Evolutionary conservation across 208 protist genomes (phyloP).

Genomic region (Trypanosoma conorhini): DNA sequence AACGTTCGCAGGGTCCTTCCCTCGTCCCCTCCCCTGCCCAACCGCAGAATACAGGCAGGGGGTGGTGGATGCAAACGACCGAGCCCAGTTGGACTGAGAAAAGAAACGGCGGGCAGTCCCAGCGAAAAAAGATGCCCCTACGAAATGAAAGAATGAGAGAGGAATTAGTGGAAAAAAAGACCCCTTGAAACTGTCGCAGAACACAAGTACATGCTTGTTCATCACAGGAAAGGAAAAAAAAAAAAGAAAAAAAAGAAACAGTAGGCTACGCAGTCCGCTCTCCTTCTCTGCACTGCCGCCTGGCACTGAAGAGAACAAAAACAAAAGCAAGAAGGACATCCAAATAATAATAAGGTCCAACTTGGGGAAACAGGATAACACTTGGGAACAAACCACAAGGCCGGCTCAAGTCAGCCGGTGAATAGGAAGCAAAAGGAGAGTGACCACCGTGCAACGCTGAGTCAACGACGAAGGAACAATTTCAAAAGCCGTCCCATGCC

Average conservation of each 20-base stretch:
- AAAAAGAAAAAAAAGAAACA: not conserved
- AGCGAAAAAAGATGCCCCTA: not conserved
- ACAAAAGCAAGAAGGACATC: constrained; percentile 11
- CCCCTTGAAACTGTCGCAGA: not conserved
- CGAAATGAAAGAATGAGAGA: not conserved
- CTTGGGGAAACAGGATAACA: constrained; percentile 18
- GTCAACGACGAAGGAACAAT: constrained; percentile 18
- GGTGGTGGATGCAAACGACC: not conserved
- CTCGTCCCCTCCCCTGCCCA: not conserved
- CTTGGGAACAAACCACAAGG: not conserved
- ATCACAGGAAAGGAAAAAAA: not conserved
- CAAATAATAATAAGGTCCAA: not conserved
- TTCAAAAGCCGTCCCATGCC: constrained; percentile 35
- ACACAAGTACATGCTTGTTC: not conserved
- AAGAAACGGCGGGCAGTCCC: not conserved
- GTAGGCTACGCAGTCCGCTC: not conserved
- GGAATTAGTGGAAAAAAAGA: not conserved
- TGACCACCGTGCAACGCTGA: not conserved
- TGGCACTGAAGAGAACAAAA: constrained; percentile 22
- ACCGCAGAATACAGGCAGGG: not conserved
- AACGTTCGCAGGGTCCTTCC: not conserved
- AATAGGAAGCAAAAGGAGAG: constrained; percentile 8
- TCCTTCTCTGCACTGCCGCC: not conserved
- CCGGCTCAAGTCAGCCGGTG: too few species aligned
- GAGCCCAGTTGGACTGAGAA: not conserved